Evolutionary conservation across 495 filamentous ascomycete species (phyloP).

Genomic region (Aspergillus sclerotiicarbonarius): DNA sequence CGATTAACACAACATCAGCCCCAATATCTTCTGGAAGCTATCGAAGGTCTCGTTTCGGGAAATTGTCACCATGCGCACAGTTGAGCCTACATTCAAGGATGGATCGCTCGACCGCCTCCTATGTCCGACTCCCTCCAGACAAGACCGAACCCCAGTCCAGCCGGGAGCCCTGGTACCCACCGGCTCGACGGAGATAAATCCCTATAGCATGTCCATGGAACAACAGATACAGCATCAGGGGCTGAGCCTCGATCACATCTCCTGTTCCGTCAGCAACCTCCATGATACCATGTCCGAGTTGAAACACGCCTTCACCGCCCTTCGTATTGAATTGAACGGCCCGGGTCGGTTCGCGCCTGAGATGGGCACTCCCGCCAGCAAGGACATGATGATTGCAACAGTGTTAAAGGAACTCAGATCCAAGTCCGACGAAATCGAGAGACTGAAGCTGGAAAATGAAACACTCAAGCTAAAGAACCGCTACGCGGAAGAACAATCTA

Average conservation of each 20-base stretch:
- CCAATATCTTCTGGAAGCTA: constrained; percentile 47
- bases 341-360: constrained; percentile 23
- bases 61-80: constrained; percentile 46
- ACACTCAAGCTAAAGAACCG: constrained; percentile 43
- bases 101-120: constrained; percentile 34
- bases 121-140: constrained; percentile 21
- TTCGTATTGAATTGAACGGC: constrained; percentile 43
- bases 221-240: constrained; percentile 45
- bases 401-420: constrained; percentile 44
- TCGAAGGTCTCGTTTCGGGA: constrained; percentile 46
- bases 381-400: constrained; percentile 38
- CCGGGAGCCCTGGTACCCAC: constrained; percentile 32
- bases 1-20: constrained; percentile 25
- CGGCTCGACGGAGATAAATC: constrained; percentile 20
- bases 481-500: constrained; percentile 33
- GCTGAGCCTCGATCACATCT: constrained; percentile 43
- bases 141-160: constrained; percentile 20
- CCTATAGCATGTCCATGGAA: constrained; percentile 26
- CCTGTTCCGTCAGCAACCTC: constrained; percentile 43
- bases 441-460: constrained; percentile 45
- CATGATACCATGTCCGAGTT: constrained; percentile 48
- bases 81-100: constrained; percentile 40
- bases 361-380: constrained; percentile 12
- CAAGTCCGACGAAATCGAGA: constrained; percentile 48
- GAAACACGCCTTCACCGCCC: constrained; percentile 42